A percentile compares a stretch with the other conserved stretches of the same genome.
These are phyloP conservation scores for Eutypella sp. DNA, from an alignment of 2,329 filamentous ascomycete genomes.

Conservation along the genomic window DNA sequence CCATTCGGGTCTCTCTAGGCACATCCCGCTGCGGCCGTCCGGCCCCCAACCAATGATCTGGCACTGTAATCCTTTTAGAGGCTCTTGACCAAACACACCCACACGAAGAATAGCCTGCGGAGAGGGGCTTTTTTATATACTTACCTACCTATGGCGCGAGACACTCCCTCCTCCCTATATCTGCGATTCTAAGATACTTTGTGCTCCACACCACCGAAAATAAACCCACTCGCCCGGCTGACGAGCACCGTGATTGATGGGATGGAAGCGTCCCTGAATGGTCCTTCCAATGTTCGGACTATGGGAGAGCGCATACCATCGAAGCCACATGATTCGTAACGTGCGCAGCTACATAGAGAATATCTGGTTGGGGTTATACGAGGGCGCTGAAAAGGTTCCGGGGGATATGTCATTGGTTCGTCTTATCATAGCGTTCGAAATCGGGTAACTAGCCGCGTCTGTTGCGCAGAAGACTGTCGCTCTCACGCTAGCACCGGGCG, in stretches of 20 bases:
- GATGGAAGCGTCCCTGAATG: constrained; percentile 4
- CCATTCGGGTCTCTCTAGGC: constrained; percentile 15
- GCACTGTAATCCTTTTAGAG: constrained; percentile 17
- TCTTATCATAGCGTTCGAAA: too few relatives aligned
- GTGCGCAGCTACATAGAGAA: constrained; percentile 16
- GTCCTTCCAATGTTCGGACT: constrained; percentile 12
- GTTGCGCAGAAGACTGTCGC: too few relatives aligned
- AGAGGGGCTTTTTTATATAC: constrained; percentile 12
- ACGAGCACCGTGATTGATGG: constrained; percentile 1
- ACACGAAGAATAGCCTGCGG: constrained; percentile 14
- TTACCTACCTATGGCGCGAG: constrained; percentile 6
- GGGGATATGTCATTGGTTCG: too few relatives aligned
- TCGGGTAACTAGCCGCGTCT: too few relatives aligned
- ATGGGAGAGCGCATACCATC: constrained; percentile 22
- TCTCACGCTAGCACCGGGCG: too few relatives aligned
- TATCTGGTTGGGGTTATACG: too few relatives aligned
- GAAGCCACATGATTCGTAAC: constrained; percentile 25
- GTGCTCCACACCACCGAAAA: constrained; percentile 8
- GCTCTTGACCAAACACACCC: constrained; percentile 27
- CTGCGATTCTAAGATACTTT: constrained; percentile 2
- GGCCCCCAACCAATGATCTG: constrained; percentile 24
- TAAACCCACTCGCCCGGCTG: constrained; percentile 1
- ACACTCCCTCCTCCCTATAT: constrained; percentile 8
- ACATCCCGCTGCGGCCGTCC: constrained; percentile 20
- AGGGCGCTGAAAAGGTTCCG: too few relatives aligned